phyloP scores from a whole-genome alignment of 345 rosid genomes.

The Laguncularia racemosa region DNA sequence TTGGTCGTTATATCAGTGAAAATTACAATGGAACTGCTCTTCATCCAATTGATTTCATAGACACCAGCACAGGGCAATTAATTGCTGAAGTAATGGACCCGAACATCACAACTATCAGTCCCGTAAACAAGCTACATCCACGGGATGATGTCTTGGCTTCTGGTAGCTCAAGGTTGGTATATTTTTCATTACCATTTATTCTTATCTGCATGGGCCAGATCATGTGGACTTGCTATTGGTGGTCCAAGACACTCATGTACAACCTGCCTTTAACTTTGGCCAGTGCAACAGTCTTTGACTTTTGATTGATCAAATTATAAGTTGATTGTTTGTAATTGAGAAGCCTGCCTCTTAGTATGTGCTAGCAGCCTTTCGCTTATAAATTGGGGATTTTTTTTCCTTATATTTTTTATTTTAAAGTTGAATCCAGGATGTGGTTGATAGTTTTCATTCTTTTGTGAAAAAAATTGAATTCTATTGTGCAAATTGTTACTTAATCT shows the following conservation, averaged over 20 bases:
- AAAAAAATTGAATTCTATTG: no score
- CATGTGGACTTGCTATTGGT: background rate
- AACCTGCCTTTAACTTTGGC: background rate
- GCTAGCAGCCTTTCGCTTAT: no score
- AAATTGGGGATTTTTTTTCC: no score
- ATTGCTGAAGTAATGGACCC: slow-evolving; percentile 97
- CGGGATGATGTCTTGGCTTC: slow-evolving; percentile 88
- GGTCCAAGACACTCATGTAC: background rate
- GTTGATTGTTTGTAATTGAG: background rate
- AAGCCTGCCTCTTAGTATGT: background rate
- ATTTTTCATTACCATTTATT: slow-evolving; percentile 1
- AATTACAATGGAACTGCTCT: slow-evolving; percentile 80
- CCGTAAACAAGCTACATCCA: slow-evolving; percentile 92
- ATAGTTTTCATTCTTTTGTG: no score
- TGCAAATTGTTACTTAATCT: background rate
- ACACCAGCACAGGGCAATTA: slow-evolving; percentile 70
- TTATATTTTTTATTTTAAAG: no score
- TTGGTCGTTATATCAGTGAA: slow-evolving; percentile 93
- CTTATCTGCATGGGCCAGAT: background rate
- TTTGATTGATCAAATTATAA: background rate
- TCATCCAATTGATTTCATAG: slow-evolving; percentile 94
- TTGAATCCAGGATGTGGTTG: no score
- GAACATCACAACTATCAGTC: slow-evolving; percentile 83
- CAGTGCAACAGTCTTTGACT: no score
- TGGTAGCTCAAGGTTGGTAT: slow-evolving; percentile 82